These are phyloP conservation scores for Fusarium sp. DNA, from an alignment of 2,329 filamentous ascomycete genomes.

Conservation along the genomic window DNA sequence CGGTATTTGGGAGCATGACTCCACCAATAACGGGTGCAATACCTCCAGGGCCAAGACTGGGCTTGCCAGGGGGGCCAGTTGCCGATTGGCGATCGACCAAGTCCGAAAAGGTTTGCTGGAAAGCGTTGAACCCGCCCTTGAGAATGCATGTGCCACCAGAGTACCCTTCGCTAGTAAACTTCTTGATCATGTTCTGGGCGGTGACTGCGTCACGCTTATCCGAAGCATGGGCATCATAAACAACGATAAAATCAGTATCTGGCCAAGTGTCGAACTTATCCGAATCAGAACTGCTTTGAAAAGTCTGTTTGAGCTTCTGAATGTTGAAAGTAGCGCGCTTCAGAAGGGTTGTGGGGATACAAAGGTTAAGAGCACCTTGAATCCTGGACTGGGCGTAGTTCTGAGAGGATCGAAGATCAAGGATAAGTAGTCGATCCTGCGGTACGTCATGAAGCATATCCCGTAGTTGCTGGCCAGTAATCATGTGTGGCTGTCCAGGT, in stretches of 20 bases:
- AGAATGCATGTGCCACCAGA: conserved; percentile 79
- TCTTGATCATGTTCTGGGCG: conserved; percentile 90
- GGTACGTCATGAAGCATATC: conserved; percentile 64
- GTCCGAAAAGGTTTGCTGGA: conserved; percentile 75
- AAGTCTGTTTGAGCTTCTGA: conserved; percentile 87
- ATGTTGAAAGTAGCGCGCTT: conserved; percentile 93
- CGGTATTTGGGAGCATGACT: conserved; percentile 80
- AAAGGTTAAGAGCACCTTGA: conserved; percentile 86
- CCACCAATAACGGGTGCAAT: conserved; percentile 86
- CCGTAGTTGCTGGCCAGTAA: conserved; percentile 67
- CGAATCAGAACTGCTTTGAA: conserved; percentile 78
- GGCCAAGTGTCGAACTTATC: conserved; percentile 82
- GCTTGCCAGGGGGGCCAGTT: conserved; percentile 57
- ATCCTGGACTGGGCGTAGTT: conserved; percentile 84
- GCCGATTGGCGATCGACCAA: conserved; percentile 68
- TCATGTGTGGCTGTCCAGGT: conserved; percentile 62
- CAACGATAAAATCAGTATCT: conserved; percentile 80
- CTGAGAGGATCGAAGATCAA: conserved; percentile 89
- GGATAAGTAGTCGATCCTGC: conserved; percentile 69
- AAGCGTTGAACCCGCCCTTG: conserved; percentile 83
- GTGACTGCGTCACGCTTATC: conserved; percentile 84
- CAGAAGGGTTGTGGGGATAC: conserved; percentile 92
- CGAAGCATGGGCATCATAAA: conserved; percentile 84
- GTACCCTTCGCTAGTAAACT: conserved; percentile 90
- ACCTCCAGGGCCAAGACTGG: conserved; percentile 60